Percentiles rank a stretch among this genome's conserved stretches.
phyloP scores from a whole-genome alignment of 306 rosid genomes.

The Rosa lucieae region DNA sequence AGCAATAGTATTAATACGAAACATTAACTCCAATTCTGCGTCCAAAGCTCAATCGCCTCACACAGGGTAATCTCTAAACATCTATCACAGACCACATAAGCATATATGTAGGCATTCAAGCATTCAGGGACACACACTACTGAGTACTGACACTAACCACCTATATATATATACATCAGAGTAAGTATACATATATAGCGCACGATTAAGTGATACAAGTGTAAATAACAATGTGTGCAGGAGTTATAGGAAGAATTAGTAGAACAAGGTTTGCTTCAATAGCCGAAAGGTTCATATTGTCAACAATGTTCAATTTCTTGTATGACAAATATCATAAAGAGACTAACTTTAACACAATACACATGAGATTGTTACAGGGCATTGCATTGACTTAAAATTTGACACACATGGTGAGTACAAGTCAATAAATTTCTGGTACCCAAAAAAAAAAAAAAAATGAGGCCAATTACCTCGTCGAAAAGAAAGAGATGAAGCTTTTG shows the following conservation, averaged over 20 bases:
- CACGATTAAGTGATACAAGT: too few relatives aligned
- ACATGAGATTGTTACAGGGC: neutral
- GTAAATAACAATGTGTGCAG: too few relatives aligned
- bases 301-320: neutral
- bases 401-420: too few relatives aligned
- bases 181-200: neutral
- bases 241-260: too few relatives aligned
- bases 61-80: neutral
- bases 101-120: neutral
- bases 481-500: neutral
- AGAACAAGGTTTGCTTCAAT: too few relatives aligned
- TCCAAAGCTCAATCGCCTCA: neutral
- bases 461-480: conserved; percentile 30
- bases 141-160: too few relatives aligned
- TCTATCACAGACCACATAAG: neutral
- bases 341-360: neutral
- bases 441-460: too few relatives aligned
- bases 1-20: conserved; percentile 13
- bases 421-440: too few relatives aligned
- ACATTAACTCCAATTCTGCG: neutral
- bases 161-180: neutral
- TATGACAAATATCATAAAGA: neutral
- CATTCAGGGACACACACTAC: too few relatives aligned
- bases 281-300: neutral
- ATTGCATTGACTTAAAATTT: neutral